Conservation (phyloP, 179 eudicot species). For the Dionaea muscipula region DNA sequence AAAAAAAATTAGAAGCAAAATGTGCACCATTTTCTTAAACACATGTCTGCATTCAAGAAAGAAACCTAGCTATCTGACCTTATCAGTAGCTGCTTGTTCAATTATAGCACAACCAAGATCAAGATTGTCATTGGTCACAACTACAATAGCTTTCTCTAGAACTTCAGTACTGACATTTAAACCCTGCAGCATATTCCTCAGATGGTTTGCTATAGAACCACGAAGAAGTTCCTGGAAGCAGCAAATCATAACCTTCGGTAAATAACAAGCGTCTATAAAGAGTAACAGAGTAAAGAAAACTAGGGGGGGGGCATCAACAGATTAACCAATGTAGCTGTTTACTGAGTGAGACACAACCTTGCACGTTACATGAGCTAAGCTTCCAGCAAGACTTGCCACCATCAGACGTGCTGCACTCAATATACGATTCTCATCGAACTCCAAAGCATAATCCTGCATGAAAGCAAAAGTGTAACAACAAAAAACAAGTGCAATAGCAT, state of each 20-base stretch:
- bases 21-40: background rate
- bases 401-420: slow-evolving; percentile 81
- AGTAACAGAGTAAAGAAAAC: too few species aligned
- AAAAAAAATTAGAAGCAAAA: background rate
- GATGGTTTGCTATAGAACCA: slow-evolving; percentile 58
- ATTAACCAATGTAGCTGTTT: background rate
- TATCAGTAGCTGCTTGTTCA: slow-evolving; percentile 89
- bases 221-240: slow-evolving; percentile 72
- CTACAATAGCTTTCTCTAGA: slow-evolving; percentile 56
- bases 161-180: slow-evolving; percentile 35
- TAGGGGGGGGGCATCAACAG: background rate
- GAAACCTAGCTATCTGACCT: slow-evolving; percentile 31
- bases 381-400: slow-evolving; percentile 95
- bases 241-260: background rate
- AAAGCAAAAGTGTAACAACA: background rate
- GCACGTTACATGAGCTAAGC: slow-evolving; percentile 97
- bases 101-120: slow-evolving; percentile 91
- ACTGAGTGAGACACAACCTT: slow-evolving; percentile 36
- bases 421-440: slow-evolving; percentile 72
- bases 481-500: slow-evolving; percentile 3
- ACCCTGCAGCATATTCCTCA: slow-evolving; percentile 57
- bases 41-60: background rate
- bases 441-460: slow-evolving; percentile 83
- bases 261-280: background rate
- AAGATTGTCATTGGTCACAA: slow-evolving; percentile 87